Conservation (phyloP, 2,329 filamentous ascomycete genomes). For the Pseudogymnoascus sp. region DNA sequence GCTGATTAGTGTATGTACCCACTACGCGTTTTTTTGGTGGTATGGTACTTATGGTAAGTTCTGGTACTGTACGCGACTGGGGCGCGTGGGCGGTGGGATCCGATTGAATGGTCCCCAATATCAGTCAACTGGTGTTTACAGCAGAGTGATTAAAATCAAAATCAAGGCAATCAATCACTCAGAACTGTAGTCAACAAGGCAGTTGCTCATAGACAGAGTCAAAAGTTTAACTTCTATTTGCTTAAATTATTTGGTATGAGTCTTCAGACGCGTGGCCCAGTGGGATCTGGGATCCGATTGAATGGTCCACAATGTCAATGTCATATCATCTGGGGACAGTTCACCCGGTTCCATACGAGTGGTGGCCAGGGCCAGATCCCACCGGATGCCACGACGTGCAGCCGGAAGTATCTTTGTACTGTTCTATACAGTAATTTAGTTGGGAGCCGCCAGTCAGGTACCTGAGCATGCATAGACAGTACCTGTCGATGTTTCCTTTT, state of each 20-base stretch:
- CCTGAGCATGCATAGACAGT: not conserved
- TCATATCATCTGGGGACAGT: not conserved
- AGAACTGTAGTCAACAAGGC: not conserved
- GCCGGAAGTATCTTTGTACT: constrained; percentile 2
- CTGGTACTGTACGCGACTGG: not conserved
- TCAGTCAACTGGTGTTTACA: not conserved
- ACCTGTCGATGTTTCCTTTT: constrained; percentile 7
- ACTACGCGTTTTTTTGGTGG: not conserved
- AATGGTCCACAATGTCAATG: not conserved
- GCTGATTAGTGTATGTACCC: not conserved
- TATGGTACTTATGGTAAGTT: not conserved
- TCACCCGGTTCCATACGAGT: not conserved
- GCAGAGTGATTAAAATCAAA: not conserved
- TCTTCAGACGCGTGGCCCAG: too few relatives aligned
- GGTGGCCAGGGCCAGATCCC: not conserved
- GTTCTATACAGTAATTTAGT: not conserved
- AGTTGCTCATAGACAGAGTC: not conserved
- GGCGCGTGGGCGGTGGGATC: not conserved
- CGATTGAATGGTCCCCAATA: not conserved
- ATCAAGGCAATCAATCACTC: not conserved
- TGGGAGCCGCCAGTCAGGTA: constrained; percentile 6
- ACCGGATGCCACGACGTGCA: not conserved
- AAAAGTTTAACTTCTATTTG: not conserved
- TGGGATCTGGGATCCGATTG: too few relatives aligned
- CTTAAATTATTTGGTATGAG: not conserved